Evolutionary conservation across 306 rosid genomes (phyloP).

Genomic region (Acacia confusa): DNA sequence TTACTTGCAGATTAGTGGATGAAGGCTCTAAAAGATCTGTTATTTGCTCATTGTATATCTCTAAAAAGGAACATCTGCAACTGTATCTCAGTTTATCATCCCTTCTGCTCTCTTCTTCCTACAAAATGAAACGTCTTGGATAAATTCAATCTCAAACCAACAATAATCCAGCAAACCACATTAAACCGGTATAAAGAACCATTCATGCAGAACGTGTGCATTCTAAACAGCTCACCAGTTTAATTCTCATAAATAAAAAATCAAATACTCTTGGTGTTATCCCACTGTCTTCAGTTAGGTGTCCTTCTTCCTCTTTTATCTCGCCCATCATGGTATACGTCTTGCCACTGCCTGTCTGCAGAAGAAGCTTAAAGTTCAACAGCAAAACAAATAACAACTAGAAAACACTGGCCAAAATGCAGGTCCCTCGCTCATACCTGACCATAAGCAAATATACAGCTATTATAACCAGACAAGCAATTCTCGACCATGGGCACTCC

Average conservation of each 20-base stretch:
- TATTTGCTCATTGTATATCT: constrained; percentile 95
- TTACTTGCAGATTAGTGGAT: constrained; percentile 86
- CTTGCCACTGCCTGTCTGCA: constrained; percentile 98
- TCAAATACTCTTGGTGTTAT: constrained; percentile 91
- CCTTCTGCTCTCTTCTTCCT: constrained; percentile 81
- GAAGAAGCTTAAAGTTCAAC: constrained; percentile 34
- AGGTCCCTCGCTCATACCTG: constrained; percentile 56
- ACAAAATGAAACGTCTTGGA: constrained; percentile 23
- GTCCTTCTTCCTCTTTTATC: constrained; percentile 63
- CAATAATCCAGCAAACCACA: background rate
- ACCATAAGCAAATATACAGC: constrained; percentile 97
- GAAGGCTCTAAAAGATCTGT: constrained; percentile 96
- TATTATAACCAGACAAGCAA: constrained; percentile 94
- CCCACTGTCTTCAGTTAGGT: constrained; percentile 70
- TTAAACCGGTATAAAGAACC: constrained; percentile 6
- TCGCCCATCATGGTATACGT: constrained; percentile 99
- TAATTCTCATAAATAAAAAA: constrained; percentile 70
- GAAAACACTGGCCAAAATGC: background rate
- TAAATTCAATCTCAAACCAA: constrained; percentile 29
- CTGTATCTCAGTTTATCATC: constrained; percentile 74
- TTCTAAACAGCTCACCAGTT: constrained; percentile 47
- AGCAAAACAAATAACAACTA: constrained; percentile 23
- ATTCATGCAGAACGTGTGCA: constrained; percentile 17
- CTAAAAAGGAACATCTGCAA: constrained; percentile 93
- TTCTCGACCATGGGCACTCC: constrained; percentile 98